Evolutionary conservation across 257 asterid genomes (phyloP), one percentile per base, ranked within the genome.

Genomic region (Gentiana macrophylla): DNA sequence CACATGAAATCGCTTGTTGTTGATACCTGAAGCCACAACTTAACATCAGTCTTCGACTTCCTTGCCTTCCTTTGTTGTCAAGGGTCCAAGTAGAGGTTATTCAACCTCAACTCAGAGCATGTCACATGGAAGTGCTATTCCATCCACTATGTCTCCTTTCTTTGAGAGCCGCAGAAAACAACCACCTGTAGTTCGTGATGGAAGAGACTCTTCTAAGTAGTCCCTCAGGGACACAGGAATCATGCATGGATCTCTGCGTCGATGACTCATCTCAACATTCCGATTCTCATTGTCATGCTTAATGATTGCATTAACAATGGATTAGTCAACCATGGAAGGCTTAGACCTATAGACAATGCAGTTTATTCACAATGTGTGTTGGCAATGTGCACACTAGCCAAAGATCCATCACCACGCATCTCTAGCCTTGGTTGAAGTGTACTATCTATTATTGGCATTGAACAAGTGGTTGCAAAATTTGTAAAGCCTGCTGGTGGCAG

Each of bases 201-300:
- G 84, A 67, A 88, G 99, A 67, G 86, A 71, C 35, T 85, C 94
- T 60, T 74, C 86, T 35, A n/a, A 80, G 97, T 67, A 92, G 94
- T 79, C 99, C 95, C 53, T 88, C 83, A 56, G 86, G 91, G 56
- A 65, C 89, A 46, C 70, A 62, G 94, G 93, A 58, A 62, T 88
- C 53, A 80, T 92, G 94, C 99, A 88, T 41, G 99, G 99, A 65
- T 92, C 99, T 70, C 94, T 97, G 81, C n/a, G 41, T 92, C 99
- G 99, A 92, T 74, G 95, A 85, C 71, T 88, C 95, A 7, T 85
- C 94, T 34, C 96, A 79, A 73, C 95, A 80, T 79, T 92, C 95
- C 72, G 99, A 92, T 76, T 76, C 94, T 64, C n/a, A 0, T 0
- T n/a, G 99, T 95, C 53, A 41, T 41, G 46, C 56, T 72, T 51